Evolutionary conservation across 495 filamentous ascomycete genomes (phyloP).

Genomic region (Lophiostoma macrostomum): DNA sequence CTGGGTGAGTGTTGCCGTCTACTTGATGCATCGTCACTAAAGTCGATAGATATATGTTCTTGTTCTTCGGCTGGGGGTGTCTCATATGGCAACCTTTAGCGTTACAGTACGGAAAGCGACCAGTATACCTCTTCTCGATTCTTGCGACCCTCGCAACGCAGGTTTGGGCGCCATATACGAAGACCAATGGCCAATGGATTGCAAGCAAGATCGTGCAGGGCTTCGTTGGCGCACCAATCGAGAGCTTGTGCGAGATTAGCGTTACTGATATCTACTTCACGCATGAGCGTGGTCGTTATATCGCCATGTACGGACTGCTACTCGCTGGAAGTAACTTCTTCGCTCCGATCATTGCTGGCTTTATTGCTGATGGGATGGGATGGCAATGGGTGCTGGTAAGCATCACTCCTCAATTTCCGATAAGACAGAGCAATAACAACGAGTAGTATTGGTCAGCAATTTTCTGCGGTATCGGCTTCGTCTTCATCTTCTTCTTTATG

Average conservation of each 20-base stretch:
- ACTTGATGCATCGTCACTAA: constrained; percentile 6
- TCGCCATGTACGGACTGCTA: constrained; percentile 62
- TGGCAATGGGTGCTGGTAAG: constrained; percentile 57
- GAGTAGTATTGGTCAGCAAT: constrained; percentile 60
- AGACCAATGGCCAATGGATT: constrained; percentile 60
- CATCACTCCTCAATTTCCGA: not conserved
- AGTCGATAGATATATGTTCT: constrained; percentile 41
- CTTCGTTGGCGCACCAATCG: constrained; percentile 65
- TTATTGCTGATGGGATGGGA: constrained; percentile 63
- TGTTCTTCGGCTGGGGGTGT: constrained; percentile 61
- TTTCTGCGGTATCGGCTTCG: constrained; percentile 52
- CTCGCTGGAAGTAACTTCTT: constrained; percentile 64
- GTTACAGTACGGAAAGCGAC: constrained; percentile 64
- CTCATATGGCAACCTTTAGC: constrained; percentile 69
- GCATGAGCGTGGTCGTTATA: constrained; percentile 62
- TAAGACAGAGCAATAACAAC: not conserved
- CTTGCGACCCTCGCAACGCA: constrained; percentile 51
- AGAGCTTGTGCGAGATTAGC: constrained; percentile 59
- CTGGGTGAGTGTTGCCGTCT: constrained; percentile 52
- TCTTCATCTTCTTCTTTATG: constrained; percentile 66
- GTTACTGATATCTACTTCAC: constrained; percentile 67
- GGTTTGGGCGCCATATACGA: constrained; percentile 48
- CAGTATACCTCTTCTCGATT: constrained; percentile 58
- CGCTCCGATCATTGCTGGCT: constrained; percentile 63
- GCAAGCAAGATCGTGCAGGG: constrained; percentile 60